Evolutionary conservation across 345 rosid genomes (phyloP).

Genomic region (Geranium brycei): DNA sequence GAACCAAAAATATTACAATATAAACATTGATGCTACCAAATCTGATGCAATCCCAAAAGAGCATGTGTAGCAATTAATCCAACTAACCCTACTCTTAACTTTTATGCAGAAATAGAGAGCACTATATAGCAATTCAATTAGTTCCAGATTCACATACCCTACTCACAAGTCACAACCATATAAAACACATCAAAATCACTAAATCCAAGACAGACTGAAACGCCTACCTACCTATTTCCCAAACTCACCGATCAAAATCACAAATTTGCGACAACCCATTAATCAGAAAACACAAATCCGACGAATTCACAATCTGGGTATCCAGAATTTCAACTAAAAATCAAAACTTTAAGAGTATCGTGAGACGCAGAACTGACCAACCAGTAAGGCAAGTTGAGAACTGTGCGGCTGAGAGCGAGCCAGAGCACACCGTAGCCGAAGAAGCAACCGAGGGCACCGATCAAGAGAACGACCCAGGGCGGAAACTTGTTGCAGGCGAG

Average conservation of each 20-base stretch:
- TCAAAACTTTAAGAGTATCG: neutral
- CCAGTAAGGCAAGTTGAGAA: slow-evolving; percentile 50
- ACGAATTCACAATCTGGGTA: neutral
- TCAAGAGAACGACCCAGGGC: slow-evolving; percentile 45
- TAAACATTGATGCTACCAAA: too few relatives aligned
- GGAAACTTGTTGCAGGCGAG: slow-evolving; percentile 50
- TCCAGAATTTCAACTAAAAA: neutral
- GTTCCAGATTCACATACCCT: too few relatives aligned
- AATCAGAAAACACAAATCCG: neutral
- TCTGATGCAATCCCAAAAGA: neutral
- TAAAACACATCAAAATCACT: neutral
- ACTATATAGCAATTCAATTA: too few relatives aligned
- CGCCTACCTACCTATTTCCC: neutral
- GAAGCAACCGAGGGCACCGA: slow-evolving; percentile 49
- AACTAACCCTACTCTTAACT: too few relatives aligned
- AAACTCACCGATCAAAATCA: neutral
- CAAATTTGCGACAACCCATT: neutral
- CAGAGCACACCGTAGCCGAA: slow-evolving; percentile 54
- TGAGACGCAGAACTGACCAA: slow-evolving; percentile 31
- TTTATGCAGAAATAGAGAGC: neutral
- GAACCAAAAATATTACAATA: too few relatives aligned
- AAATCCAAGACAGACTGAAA: neutral
- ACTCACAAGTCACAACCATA: too few relatives aligned
- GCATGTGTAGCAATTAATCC: neutral
- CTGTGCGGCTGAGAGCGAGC: slow-evolving; percentile 38